phyloP scores from a whole-genome alignment of 306 rosid species.

The Glycine latifolia region DNA sequence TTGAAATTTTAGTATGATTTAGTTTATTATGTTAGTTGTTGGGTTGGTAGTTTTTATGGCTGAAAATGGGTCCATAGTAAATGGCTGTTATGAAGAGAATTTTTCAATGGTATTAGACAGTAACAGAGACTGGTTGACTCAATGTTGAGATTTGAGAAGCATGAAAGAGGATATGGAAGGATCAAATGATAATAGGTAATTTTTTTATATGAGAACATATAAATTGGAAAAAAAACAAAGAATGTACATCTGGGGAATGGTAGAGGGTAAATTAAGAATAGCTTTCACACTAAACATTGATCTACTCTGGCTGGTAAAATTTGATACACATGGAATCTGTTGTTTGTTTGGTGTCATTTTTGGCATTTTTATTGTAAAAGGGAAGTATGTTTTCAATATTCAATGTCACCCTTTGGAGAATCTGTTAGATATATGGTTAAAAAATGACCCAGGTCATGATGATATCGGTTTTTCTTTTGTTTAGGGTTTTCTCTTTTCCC shows the following conservation, averaged over 20 bases:
- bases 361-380: conserved; percentile 15
- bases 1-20: conserved; percentile 5
- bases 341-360: not conserved
- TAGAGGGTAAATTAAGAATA: not conserved
- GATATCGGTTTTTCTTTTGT: conserved; percentile 3
- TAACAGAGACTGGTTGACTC: not conserved
- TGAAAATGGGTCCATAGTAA: conserved; percentile 5
- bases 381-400: conserved; percentile 11
- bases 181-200: not conserved
- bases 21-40: not conserved
- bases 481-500: conserved; percentile 12
- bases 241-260: not conserved
- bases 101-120: conserved; percentile 1
- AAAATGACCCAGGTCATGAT: conserved; percentile 13
- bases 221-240: not conserved
- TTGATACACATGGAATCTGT: not conserved
- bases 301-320: conserved; percentile 32
- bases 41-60: conserved; percentile 4
- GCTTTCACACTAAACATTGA: not conserved
- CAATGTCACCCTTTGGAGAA: not conserved
- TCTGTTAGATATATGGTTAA: conserved; percentile 5
- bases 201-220: not conserved
- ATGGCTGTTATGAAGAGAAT: not conserved
- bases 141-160: conserved; percentile 26
- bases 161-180: not conserved